These are phyloP conservation scores for Cenchrus purpureus DNA, from an alignment of 176 grass and related monocot species.

Conservation along the genomic window DNA sequence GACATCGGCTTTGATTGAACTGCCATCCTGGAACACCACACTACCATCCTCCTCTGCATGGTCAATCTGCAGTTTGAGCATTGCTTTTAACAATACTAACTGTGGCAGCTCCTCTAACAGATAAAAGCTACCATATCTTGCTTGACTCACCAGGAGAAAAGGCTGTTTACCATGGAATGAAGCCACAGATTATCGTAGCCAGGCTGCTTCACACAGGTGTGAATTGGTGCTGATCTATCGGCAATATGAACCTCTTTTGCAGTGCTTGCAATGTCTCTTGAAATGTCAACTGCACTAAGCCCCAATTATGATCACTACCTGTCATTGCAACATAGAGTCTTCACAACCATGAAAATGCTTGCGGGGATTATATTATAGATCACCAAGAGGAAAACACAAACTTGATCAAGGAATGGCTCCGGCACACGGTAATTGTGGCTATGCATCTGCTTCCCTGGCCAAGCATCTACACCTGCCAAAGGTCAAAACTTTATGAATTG, in stretches of 20 bases:
- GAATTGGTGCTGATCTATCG: slow-evolving; percentile 50
- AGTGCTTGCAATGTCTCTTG: slow-evolving; percentile 56
- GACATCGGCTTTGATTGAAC: slow-evolving; percentile 59
- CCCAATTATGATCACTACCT: slow-evolving; percentile 74
- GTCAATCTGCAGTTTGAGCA: slow-evolving; percentile 61
- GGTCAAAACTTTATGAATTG: not conserved
- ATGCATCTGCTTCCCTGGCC: slow-evolving; percentile 83
- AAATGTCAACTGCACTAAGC: slow-evolving; percentile 78
- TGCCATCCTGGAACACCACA: slow-evolving; percentile 68
- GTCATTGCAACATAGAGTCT: not conserved
- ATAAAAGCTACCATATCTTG: slow-evolving; percentile 43
- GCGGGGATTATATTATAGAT: not conserved
- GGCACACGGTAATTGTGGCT: slow-evolving; percentile 91
- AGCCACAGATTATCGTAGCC: slow-evolving; percentile 82
- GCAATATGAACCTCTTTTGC: slow-evolving; percentile 79
- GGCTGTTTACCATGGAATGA: slow-evolving; percentile 72
- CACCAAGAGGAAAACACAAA: slow-evolving; percentile 4
- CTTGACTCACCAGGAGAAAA: slow-evolving; percentile 50
- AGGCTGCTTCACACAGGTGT: slow-evolving; percentile 49
- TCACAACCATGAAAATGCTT: not conserved
- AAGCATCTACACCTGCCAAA: slow-evolving; percentile 49
- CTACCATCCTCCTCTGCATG: slow-evolving; percentile 52
- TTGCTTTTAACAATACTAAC: slow-evolving; percentile 15
- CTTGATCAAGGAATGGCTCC: slow-evolving; percentile 64
- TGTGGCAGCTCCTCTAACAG: slow-evolving; percentile 28